Evolutionary conservation across 1,139 yeast genomes (phyloP).

Genomic region (Hyphopichia wangnamkhiaoensis): DNA sequence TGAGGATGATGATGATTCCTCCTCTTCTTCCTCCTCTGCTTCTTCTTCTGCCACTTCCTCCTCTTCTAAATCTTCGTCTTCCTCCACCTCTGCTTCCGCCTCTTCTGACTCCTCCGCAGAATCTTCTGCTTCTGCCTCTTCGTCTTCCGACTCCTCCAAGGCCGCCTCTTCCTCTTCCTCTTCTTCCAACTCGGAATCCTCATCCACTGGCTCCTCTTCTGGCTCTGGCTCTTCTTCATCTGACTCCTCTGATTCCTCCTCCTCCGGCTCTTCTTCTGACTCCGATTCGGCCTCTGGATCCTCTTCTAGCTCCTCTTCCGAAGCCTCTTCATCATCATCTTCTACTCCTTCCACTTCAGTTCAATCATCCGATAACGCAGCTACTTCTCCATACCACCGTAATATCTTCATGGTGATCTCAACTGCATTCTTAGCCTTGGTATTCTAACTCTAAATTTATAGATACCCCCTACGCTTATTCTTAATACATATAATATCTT

Average conservation of each 20-base stretch:
- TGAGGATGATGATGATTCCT: constrained; percentile 7
- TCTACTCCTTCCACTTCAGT: constrained; percentile 3
- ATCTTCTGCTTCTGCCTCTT: not conserved
- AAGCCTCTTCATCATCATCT: constrained; percentile 3
- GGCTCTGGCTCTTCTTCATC: constrained; percentile 5
- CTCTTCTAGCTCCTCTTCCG: constrained; percentile 2
- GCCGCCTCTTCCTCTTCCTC: constrained; percentile 3
- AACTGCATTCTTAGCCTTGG: not conserved
- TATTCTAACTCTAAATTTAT: not conserved
- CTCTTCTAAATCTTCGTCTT: constrained; percentile 4
- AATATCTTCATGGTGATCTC: not conserved
- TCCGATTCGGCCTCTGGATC: constrained; percentile 5
- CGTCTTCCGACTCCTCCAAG: not conserved
- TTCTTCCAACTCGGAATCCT: constrained; percentile 3
- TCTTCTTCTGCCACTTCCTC: constrained; percentile 6
- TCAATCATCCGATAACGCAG: constrained; percentile 1
- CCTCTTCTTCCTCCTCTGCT: constrained; percentile 6
- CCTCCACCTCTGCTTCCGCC: constrained; percentile 6
- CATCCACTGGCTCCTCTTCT: constrained; percentile 9
- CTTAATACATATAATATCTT: too few species aligned
- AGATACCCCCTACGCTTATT: too few species aligned
- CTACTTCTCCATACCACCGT: not conserved
- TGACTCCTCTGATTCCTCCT: constrained; percentile 4
- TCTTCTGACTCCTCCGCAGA: constrained; percentile 1
- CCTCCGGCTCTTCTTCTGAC: constrained; percentile 3